phyloP scores from a whole-genome alignment of 108 stramenopile genomes.

The Chaetoceros muelleri region DNA sequence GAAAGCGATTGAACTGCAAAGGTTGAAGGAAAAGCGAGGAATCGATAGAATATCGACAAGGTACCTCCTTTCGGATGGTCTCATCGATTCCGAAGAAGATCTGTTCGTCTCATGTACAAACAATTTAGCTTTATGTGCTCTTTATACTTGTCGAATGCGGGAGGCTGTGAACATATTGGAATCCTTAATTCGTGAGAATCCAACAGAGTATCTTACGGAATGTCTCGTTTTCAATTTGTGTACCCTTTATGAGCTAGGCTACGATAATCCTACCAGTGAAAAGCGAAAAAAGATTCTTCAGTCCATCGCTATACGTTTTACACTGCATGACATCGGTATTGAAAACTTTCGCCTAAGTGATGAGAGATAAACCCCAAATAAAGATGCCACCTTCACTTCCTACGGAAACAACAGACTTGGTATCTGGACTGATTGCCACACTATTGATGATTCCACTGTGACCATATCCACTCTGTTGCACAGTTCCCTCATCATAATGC shows the following conservation, averaged over 20 bases:
- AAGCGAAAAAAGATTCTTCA: conserved; percentile 72
- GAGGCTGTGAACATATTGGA: conserved; percentile 60
- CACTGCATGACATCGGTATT: conserved; percentile 79
- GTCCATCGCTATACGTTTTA: conserved; percentile 73
- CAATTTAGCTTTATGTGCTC: conserved; percentile 63
- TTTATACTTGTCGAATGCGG: conserved; percentile 66
- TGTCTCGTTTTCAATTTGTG: conserved; percentile 86
- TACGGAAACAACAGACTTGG: conserved; percentile 52
- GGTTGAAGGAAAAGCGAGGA: not conserved
- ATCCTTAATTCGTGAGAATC: conserved; percentile 65
- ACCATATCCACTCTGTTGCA: conserved; percentile 43
- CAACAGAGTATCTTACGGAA: conserved; percentile 66
- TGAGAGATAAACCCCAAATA: conserved; percentile 57
- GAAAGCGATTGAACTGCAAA: conserved; percentile 29
- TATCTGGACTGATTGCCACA: conserved; percentile 57
- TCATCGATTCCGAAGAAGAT: conserved; percentile 21
- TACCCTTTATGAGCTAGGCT: conserved; percentile 86
- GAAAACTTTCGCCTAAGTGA: conserved; percentile 78
- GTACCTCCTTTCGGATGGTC: conserved; percentile 15
- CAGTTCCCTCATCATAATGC: conserved; percentile 77
- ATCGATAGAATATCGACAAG: conserved; percentile 1
- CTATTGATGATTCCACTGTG: conserved; percentile 59
- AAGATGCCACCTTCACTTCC: conserved; percentile 80
- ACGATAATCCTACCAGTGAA: conserved; percentile 54
- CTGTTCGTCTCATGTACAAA: conserved; percentile 49